Percentiles rank a stretch among this genome's conserved stretches.
These are phyloP conservation scores for Populus hybrid DNA, from an alignment of 441 rosid species.

Conservation along the genomic window DNA sequence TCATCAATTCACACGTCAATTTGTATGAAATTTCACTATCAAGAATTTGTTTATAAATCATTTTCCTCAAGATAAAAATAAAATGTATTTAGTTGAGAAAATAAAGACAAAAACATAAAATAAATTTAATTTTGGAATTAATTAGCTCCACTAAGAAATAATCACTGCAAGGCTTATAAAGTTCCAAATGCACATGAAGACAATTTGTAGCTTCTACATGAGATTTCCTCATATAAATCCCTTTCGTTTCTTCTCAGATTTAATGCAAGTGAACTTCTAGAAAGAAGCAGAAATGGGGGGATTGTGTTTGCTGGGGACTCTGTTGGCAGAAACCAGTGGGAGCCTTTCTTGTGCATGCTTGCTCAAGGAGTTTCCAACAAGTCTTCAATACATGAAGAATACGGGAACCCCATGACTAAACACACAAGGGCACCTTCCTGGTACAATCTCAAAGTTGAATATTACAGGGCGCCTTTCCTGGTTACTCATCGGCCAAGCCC, in stretches of 20 bases:
- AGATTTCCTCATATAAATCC: background rate
- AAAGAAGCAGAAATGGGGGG: slow-evolving; percentile 65
- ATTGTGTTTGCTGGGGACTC: too few relatives aligned
- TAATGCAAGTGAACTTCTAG: slow-evolving; percentile 64
- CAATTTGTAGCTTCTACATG: background rate
- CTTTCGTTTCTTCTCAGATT: slow-evolving; percentile 37
- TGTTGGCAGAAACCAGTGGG: too few relatives aligned
- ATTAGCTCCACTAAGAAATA: too few relatives aligned
- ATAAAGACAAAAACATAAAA: too few relatives aligned
- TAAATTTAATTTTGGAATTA: too few relatives aligned
- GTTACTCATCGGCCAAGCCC: slow-evolving; percentile 52
- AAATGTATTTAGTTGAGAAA: too few relatives aligned
- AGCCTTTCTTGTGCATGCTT: slow-evolving; percentile 76
- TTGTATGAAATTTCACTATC: too few relatives aligned
- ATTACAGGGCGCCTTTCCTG: slow-evolving; percentile 77
- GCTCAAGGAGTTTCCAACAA: slow-evolving; percentile 50
- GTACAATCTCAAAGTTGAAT: slow-evolving; percentile 73
- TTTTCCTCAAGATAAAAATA: too few relatives aligned
- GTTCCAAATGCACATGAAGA: too few relatives aligned
- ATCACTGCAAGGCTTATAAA: too few relatives aligned
- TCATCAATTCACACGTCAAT: too few relatives aligned
- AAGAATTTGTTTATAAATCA: too few relatives aligned
- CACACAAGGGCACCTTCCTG: slow-evolving; percentile 84
- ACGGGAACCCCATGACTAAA: slow-evolving; percentile 65
- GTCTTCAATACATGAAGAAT: slow-evolving; percentile 63